A percentile compares a stretch with the other conserved stretches of the same genome.
phyloP scores from a whole-genome alignment of 805 yeast species.

The Saccharomycopsis javanensis region DNA sequence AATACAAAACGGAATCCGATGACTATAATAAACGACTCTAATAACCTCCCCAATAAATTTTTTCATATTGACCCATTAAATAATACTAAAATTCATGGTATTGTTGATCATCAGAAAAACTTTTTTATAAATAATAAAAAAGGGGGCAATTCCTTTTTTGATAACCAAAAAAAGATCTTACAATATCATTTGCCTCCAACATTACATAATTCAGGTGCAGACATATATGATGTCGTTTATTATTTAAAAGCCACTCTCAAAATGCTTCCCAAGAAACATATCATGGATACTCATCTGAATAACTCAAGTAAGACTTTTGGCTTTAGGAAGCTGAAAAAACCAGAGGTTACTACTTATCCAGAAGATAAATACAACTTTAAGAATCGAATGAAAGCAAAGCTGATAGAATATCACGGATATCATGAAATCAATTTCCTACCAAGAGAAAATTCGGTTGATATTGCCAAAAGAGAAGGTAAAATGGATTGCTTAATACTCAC shows the following conservation, averaged over 20 bases:
- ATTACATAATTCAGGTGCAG: neutral
- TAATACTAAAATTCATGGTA: neutral
- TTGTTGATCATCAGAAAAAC: constrained; percentile 3
- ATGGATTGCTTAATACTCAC: neutral
- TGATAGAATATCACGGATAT: neutral
- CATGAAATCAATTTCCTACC: constrained; percentile 10
- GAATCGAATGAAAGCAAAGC: neutral
- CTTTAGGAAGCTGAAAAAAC: neutral
- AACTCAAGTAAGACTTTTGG: neutral
- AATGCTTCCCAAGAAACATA: neutral
- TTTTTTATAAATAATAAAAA: neutral
- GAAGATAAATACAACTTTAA: neutral
- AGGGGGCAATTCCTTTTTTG: neutral
- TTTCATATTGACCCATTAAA: constrained; percentile 8
- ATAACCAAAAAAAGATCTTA: neutral
- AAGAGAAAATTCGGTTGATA: constrained; percentile 11
- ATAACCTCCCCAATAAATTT: too few species aligned
- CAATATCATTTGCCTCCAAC: constrained; percentile 11
- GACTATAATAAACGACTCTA: neutral
- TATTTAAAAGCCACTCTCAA: constrained; percentile 1
- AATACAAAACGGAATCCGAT: neutral
- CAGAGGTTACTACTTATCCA: neutral
- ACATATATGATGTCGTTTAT: constrained; percentile 6
- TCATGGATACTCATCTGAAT: neutral
- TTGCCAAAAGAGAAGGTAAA: constrained; percentile 2